A percentile compares a stretch with the other conserved stretches of the same genome.
These are phyloP conservation scores for Fusarium scirpi DNA, from an alignment of 2,329 filamentous ascomycete species.

Conservation along the genomic window DNA sequence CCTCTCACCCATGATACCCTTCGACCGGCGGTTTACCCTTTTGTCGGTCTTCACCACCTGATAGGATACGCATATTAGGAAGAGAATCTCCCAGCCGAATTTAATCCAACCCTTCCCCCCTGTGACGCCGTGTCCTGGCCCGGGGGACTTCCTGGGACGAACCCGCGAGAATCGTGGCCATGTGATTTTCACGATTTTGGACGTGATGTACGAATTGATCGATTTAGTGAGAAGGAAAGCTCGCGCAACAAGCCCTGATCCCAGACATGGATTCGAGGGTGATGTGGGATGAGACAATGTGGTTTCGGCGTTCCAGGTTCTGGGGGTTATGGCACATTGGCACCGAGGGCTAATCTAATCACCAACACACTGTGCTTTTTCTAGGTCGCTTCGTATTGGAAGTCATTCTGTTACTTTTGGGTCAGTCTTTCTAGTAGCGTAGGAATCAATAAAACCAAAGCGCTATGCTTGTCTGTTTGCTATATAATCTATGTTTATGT, in stretches of 20 bases:
- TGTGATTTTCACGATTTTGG: constrained; percentile 29
- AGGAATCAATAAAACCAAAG: constrained; percentile 42
- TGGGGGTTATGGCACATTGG: constrained; percentile 37
- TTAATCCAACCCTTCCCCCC: constrained; percentile 13
- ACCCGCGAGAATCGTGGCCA: constrained; percentile 17
- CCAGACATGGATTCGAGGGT: constrained; percentile 20
- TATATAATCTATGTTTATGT: not conserved
- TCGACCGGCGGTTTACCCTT: constrained; percentile 30
- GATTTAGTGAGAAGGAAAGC: constrained; percentile 9
- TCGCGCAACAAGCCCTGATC: constrained; percentile 3
- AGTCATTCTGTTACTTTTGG: constrained; percentile 32
- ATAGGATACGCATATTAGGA: constrained; percentile 40
- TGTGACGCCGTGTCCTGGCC: constrained; percentile 14
- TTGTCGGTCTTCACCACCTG: constrained; percentile 35
- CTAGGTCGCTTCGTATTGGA: constrained; percentile 30
- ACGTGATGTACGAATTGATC: constrained; percentile 29
- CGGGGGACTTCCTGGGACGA: constrained; percentile 6
- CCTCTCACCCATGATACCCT: constrained; percentile 49
- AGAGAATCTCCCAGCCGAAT: constrained; percentile 29
- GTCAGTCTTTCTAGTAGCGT: constrained; percentile 46
- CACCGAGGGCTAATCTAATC: constrained; percentile 42
- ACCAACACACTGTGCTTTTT: constrained; percentile 33
- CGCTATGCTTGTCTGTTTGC: constrained; percentile 24
- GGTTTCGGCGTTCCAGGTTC: constrained; percentile 46
- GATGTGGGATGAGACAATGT: constrained; percentile 38